phyloP scores from a whole-genome alignment of 1,284 basidiomycete genomes.

The Abortiporus biennis region DNA sequence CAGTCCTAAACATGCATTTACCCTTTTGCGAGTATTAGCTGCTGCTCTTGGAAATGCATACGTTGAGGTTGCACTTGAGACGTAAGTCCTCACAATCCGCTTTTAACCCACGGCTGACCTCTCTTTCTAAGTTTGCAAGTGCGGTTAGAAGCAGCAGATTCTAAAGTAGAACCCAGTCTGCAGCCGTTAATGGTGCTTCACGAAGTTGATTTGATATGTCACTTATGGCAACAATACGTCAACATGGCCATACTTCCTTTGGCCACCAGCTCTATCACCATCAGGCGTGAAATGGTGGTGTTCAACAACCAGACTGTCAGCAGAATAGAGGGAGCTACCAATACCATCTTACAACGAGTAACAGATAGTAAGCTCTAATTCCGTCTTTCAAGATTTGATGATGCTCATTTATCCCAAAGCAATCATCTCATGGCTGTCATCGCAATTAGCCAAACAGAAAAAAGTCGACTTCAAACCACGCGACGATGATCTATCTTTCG shows the following conservation, averaged over 20 bases:
- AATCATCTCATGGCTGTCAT: constrained; percentile 63
- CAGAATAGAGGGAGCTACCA: constrained; percentile 84
- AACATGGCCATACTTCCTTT: constrained; percentile 89
- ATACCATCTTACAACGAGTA: constrained; percentile 77
- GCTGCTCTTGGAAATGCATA: constrained; percentile 87
- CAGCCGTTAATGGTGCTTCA: constrained; percentile 63
- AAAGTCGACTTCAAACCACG: constrained; percentile 95
- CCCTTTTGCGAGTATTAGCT: constrained; percentile 81
- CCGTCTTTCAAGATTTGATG: not conserved
- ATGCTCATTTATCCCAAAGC: constrained; percentile 31
- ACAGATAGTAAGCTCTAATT: constrained; percentile 62
- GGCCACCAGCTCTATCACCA: constrained; percentile 79
- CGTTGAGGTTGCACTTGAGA: constrained; percentile 88
- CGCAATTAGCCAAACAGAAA: constrained; percentile 88
- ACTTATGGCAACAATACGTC: constrained; percentile 97
- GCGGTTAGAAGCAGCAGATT: constrained; percentile 70
- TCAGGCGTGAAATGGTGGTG: constrained; percentile 88
- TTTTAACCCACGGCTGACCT: constrained; percentile 7
- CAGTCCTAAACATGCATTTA: constrained; percentile 84
- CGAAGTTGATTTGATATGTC: constrained; percentile 84
- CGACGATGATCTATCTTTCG: constrained; percentile 93
- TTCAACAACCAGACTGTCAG: constrained; percentile 91
- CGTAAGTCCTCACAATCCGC: constrained; percentile 44
- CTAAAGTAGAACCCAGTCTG: constrained; percentile 79
- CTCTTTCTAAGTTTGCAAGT: constrained; percentile 52